phyloP scores from a whole-genome alignment of 495 filamentous ascomycete genomes.

The Penicillium odoratum region DNA sequence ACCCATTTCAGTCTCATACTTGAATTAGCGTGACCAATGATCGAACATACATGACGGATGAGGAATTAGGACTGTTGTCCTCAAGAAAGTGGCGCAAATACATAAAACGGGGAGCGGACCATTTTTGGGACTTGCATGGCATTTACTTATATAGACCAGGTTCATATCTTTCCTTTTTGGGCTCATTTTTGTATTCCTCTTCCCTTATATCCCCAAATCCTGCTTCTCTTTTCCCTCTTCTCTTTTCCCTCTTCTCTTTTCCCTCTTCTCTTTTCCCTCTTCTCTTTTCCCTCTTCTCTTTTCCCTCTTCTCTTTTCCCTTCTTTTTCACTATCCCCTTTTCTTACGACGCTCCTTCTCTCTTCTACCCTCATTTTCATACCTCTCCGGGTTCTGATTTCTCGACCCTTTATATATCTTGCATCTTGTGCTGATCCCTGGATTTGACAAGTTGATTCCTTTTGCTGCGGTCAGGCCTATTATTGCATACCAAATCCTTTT shows the following conservation, averaged over 20 bases:
- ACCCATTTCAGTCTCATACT: constrained; percentile 38
- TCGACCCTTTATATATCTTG: constrained; percentile 9
- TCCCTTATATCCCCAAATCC: constrained; percentile 3
- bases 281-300: constrained; percentile 13
- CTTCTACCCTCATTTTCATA: constrained; percentile 15
- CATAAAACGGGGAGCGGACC: constrained; percentile 47
- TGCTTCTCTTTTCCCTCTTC: constrained; percentile 12
- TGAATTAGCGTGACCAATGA: constrained; percentile 54
- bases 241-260: too few species aligned
- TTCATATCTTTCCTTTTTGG: constrained; percentile 40
- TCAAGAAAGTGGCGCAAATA: constrained; percentile 46
- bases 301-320: constrained; percentile 11
- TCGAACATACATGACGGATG: constrained; percentile 51
- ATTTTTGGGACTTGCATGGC: constrained; percentile 49
- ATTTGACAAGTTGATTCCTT: constrained; percentile 25
- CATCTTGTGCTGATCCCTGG: constrained; percentile 24
- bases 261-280: constrained; percentile 17
- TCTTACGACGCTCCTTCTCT: constrained; percentile 24
- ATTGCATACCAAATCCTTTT: constrained; percentile 42
- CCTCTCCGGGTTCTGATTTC: constrained; percentile 17
- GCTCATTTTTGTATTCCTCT: constrained; percentile 18
- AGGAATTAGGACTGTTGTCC: constrained; percentile 42
- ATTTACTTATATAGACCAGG: constrained; percentile 48
- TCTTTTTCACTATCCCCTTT: constrained; percentile 14
- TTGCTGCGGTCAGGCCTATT: constrained; percentile 27